A percentile compares a stretch with the other conserved stretches of the same genome.
Evolutionary conservation across 169 alveolate species (phyloP).

Genomic region (Cystoisospora suis): DNA sequence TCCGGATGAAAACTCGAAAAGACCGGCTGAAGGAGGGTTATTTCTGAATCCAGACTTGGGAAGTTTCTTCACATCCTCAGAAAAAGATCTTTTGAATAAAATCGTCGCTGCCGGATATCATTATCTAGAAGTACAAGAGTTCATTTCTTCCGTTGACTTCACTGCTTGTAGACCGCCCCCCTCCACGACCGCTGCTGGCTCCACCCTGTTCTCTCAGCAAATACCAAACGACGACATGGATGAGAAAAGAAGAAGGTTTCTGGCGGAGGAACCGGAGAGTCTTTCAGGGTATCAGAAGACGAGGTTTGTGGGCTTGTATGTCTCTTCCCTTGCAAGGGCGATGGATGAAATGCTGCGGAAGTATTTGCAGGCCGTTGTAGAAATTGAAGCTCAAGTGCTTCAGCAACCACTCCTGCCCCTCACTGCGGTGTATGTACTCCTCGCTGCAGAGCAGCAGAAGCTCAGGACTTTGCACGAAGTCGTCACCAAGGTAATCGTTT

Average conservation of each 20-base stretch:
- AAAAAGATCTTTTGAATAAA: background rate
- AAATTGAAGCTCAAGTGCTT: background rate
- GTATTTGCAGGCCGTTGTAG: background rate
- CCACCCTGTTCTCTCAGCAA: background rate
- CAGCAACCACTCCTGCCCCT: constrained; percentile 30
- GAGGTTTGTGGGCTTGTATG: background rate
- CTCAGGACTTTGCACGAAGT: background rate
- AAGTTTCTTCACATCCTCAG: background rate
- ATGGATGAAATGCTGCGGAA: background rate
- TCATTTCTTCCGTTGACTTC: constrained; percentile 25
- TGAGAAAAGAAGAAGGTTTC: background rate
- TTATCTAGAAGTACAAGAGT: background rate
- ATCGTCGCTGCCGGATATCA: background rate
- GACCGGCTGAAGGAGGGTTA: background rate
- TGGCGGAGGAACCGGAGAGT: background rate
- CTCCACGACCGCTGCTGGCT: background rate
- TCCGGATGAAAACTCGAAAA: background rate
- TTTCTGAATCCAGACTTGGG: background rate
- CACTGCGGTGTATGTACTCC: background rate
- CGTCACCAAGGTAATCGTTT: background rate
- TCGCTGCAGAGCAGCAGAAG: constrained; percentile 7
- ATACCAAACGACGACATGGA: background rate
- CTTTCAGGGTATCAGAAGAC: too few relatives aligned
- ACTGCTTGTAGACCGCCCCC: constrained; percentile 25
- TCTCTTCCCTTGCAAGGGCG: background rate